Evolutionary conservation across 1,284 basidiomycete genomes (phyloP).

Genomic region (Ustilago nuda): DNA sequence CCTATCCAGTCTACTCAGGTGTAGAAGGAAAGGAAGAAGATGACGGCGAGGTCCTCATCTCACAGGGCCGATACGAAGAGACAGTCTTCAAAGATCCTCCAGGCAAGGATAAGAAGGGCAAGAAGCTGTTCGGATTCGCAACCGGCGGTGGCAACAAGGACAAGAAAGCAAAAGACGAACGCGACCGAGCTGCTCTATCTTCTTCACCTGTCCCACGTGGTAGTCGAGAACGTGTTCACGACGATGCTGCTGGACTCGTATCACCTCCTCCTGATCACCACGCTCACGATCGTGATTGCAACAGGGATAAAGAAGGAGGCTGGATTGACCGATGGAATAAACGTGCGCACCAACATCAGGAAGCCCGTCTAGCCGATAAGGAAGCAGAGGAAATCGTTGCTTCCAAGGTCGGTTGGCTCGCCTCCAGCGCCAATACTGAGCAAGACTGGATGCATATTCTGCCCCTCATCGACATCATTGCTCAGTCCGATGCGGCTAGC

Average conservation of each 20-base stretch:
- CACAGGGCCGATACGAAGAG: constrained; percentile 44
- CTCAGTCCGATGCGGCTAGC: constrained; percentile 54
- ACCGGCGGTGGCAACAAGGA: constrained; percentile 28
- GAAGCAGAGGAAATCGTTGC: constrained; percentile 31
- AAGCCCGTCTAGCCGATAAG: constrained; percentile 30
- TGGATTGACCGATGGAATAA: constrained; percentile 49
- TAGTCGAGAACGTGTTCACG: constrained; percentile 15
- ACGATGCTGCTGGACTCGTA: constrained; percentile 14
- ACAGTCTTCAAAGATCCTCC: constrained; percentile 16
- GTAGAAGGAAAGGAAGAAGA: constrained; percentile 14
- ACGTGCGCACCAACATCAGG: constrained; percentile 27
- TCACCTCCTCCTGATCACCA: constrained; percentile 16
- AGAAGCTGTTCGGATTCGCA: constrained; percentile 45
- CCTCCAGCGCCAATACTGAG: constrained; percentile 27
- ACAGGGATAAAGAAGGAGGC: constrained; percentile 31
- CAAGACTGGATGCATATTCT: constrained; percentile 55
- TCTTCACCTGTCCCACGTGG: constrained; percentile 19
- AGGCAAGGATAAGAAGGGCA: constrained; percentile 43
- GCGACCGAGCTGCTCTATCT: constrained; percentile 7
- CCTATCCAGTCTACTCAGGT: constrained; percentile 46
- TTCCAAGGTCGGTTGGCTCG: constrained; percentile 46
- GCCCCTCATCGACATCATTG: constrained; percentile 40
- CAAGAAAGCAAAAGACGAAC: constrained; percentile 31
- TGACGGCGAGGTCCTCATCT: constrained; percentile 41
- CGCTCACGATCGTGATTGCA: constrained; percentile 3